phyloP scores from a whole-genome alignment of 2,329 filamentous ascomycete genomes.

The Botrytis galanthina region DNA sequence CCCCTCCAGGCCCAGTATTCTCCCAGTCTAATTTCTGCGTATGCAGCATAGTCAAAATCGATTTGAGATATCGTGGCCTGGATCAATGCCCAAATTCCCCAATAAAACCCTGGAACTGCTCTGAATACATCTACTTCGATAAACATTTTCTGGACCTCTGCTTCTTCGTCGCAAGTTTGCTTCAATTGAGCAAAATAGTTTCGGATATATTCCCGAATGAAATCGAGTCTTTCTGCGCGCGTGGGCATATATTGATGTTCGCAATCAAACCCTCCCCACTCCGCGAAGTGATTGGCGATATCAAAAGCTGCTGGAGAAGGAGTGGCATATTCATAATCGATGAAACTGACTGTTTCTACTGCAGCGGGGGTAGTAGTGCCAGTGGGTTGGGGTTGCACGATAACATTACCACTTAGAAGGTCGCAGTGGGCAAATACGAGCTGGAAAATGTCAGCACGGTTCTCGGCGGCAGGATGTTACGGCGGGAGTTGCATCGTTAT shows the following conservation, averaged over 20 bases:
- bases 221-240: constrained; percentile 69
- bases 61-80: constrained; percentile 93
- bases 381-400: constrained; percentile 61
- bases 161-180: constrained; percentile 49
- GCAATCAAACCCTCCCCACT: constrained; percentile 97
- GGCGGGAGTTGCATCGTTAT: constrained; percentile 2
- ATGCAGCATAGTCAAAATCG: constrained; percentile 92
- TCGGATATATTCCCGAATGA: constrained; percentile 78
- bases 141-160: constrained; percentile 67
- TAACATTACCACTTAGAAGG: constrained; percentile 93
- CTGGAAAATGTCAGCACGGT: constrained; percentile 43
- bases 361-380: constrained; percentile 38
- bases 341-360: constrained; percentile 70
- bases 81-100: constrained; percentile 95
- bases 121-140: constrained; percentile 83
- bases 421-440: constrained; percentile 95
- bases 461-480: not conserved
- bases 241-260: constrained; percentile 83
- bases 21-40: constrained; percentile 79
- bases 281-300: constrained; percentile 95
- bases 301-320: constrained; percentile 95
- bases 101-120: constrained; percentile 84
- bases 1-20: constrained; percentile 94
- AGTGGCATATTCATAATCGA: constrained; percentile 97
- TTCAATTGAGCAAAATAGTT: constrained; percentile 63